Percentiles rank a stretch among this genome's conserved stretches.
Evolutionary conservation across 192 early-diverging fungal species (phyloP).

Genomic region (Cetraspora pellucida): DNA sequence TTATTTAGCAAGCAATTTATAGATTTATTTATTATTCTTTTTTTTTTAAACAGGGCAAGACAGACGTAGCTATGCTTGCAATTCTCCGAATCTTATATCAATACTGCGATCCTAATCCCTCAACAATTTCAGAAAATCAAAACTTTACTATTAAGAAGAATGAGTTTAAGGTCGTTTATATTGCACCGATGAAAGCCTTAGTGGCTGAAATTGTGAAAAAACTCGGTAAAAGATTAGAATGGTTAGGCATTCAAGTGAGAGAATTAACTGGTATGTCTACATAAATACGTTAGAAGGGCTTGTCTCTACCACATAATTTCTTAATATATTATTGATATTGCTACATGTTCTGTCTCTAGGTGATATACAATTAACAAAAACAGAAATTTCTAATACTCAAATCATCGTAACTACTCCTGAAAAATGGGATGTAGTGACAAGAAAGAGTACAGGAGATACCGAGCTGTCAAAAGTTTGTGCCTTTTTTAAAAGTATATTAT

Average conservation of each 20-base stretch:
- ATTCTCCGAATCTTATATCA: constrained; percentile 82
- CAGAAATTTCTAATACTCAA: constrained; percentile 90
- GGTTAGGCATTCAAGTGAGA: constrained; percentile 83
- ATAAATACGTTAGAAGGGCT: background rate
- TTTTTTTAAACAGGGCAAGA: constrained; percentile 75
- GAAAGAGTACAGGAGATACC: constrained; percentile 93
- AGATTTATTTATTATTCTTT: background rate
- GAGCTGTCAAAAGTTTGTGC: constrained; percentile 68
- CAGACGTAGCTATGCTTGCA: constrained; percentile 94
- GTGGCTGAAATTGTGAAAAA: constrained; percentile 95
- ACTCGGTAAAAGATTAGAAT: constrained; percentile 79
- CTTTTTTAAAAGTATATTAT: background rate
- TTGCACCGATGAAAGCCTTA: constrained; percentile 98
- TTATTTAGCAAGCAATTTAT: too few relatives aligned
- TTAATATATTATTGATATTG: background rate
- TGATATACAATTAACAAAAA: constrained; percentile 97
- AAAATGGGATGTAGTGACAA: constrained; percentile 99
- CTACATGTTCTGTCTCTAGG: constrained; percentile 40
- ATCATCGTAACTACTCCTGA: constrained; percentile 99
- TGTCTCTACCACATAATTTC: too few relatives aligned
- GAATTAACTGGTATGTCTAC: constrained; percentile 76
- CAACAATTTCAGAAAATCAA: constrained; percentile 41
- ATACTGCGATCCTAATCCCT: constrained; percentile 65
- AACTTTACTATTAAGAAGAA: constrained; percentile 70
- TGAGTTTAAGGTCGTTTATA: constrained; percentile 98